Evolutionary conservation across 73 alveolate species (phyloP).

Genomic region (Tetrahymena elliotti): DNA sequence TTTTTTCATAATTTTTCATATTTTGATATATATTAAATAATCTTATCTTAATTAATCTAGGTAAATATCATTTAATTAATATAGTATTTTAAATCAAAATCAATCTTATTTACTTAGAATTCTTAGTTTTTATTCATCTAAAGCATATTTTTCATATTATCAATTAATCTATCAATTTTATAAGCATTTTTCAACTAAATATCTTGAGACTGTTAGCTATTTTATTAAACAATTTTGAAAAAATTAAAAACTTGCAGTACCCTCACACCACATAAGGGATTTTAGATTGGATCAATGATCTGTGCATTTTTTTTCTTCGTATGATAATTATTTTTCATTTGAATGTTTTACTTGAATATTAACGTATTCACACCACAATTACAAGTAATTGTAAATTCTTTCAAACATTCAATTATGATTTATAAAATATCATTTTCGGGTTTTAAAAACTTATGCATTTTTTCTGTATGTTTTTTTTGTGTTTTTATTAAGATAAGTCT

Average conservation of each 20-base stretch:
- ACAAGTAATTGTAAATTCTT: neutral
- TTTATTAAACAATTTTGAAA: neutral
- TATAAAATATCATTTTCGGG: neutral
- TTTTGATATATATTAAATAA: neutral
- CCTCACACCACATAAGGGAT: neutral
- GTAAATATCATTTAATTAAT: neutral
- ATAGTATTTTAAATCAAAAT: neutral
- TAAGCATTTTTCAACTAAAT: neutral
- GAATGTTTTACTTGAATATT: neutral
- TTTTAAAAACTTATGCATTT: neutral
- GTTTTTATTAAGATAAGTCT: neutral
- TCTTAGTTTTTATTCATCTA: neutral
- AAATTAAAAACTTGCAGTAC: neutral
- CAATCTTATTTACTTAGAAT: neutral
- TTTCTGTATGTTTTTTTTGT: too few relatives aligned
- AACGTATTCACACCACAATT: neutral
- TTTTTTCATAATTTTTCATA: neutral
- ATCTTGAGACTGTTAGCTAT: neutral
- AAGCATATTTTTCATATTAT: neutral
- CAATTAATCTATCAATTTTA: neutral
- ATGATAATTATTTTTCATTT: neutral
- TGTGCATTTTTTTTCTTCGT: neutral
- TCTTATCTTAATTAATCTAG: neutral
- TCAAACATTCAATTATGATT: neutral
- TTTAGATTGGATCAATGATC: neutral